These are phyloP conservation scores for Rhizodiscina lignyota DNA, from an alignment of 495 filamentous ascomycete species.

Conservation along the genomic window DNA sequence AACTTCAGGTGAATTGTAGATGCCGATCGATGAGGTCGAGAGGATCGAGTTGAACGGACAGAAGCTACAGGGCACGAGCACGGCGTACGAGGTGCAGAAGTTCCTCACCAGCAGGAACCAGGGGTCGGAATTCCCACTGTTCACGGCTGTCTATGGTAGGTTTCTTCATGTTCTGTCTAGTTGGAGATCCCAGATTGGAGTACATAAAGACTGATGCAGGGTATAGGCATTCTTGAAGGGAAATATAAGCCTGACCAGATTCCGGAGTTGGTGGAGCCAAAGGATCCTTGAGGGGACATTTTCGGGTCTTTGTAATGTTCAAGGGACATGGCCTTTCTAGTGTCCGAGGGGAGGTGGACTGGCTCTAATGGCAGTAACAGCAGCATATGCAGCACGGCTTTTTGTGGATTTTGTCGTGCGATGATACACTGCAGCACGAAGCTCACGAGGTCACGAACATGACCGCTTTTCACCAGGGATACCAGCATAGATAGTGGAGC, in stretches of 20 bases:
- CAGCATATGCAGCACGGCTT: too few relatives aligned
- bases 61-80: constrained; percentile 88
- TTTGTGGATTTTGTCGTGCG: too few relatives aligned
- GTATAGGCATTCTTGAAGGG: constrained; percentile 26
- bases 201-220: constrained; percentile 1
- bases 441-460: too few relatives aligned
- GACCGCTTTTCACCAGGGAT: too few relatives aligned
- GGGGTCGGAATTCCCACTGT: constrained; percentile 77
- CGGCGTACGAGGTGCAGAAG: constrained; percentile 73
- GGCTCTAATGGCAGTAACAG: too few relatives aligned
- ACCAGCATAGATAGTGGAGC: too few relatives aligned
- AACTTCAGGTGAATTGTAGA: constrained; percentile 18
- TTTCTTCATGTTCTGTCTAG: constrained; percentile 4
- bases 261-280: constrained; percentile 21
- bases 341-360: too few relatives aligned
- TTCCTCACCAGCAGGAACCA: constrained; percentile 64
- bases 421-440: too few relatives aligned
- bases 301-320: too few relatives aligned
- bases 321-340: too few relatives aligned
- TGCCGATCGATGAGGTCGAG: constrained; percentile 70
- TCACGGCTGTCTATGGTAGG: constrained; percentile 67
- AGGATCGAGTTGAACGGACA: constrained; percentile 84
- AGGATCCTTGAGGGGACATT: constrained; percentile 4
- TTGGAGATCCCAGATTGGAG: background rate
- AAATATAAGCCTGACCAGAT: constrained; percentile 25